phyloP scores from a whole-genome alignment of 2,329 filamentous ascomycete species.

The Neurospora sp. region DNA sequence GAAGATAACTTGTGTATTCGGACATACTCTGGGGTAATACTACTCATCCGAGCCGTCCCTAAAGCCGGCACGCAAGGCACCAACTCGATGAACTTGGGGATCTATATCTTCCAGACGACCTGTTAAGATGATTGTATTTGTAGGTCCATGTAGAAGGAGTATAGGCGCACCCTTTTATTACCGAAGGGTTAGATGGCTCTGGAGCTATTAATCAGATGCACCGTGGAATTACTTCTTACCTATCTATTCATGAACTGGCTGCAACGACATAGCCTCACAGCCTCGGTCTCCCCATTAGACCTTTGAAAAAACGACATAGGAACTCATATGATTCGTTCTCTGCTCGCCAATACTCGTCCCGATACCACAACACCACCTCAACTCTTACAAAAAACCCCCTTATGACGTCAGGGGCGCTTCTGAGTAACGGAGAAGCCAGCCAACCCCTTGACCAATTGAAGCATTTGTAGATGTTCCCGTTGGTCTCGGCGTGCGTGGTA shows the following conservation, averaged over 20 bases:
- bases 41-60: background rate
- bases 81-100: background rate
- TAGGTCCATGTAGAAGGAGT: background rate
- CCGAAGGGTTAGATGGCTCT: background rate
- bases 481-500: background rate
- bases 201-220: background rate
- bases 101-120: background rate
- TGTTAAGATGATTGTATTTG: background rate
- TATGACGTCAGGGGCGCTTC: background rate
- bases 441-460: background rate
- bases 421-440: background rate
- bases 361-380: background rate
- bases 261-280: background rate
- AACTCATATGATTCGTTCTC: background rate
- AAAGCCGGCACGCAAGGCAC: background rate
- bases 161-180: background rate
- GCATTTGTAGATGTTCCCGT: background rate
- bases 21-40: background rate
- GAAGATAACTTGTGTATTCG: background rate
- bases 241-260: background rate
- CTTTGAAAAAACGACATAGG: background rate
- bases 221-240: background rate
- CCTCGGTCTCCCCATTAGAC: background rate
- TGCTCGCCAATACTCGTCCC: background rate
- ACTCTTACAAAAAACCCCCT: background rate